phyloP scores from a whole-genome alignment of 768 basidiomycete genomes.

The Astraeus odoratus region DNA sequence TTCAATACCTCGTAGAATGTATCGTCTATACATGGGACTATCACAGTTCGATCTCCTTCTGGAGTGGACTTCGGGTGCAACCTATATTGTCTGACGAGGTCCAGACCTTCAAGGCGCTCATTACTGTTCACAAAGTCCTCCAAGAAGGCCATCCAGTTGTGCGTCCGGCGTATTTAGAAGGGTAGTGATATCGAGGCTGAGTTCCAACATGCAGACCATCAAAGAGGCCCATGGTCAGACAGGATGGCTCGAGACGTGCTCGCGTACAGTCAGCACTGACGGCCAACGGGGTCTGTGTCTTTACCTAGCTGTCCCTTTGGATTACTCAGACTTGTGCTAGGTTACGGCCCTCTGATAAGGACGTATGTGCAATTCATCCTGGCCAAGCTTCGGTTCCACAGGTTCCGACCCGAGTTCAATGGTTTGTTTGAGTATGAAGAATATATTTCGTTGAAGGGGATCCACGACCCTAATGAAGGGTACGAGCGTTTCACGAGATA shows the following conservation, averaged over 20 bases:
- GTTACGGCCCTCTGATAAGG: slow-evolving; percentile 87
- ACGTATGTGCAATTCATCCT: slow-evolving; percentile 96
- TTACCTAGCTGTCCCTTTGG: background rate
- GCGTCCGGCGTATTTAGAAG: slow-evolving; percentile 15
- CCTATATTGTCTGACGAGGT: slow-evolving; percentile 97
- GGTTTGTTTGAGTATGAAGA: slow-evolving; percentile 99
- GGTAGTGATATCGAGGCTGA: slow-evolving; percentile 7
- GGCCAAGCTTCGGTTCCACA: slow-evolving; percentile 93
- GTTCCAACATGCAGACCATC: slow-evolving; percentile 56
- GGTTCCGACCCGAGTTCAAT: slow-evolving; percentile 94
- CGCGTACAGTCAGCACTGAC: slow-evolving; percentile 77
- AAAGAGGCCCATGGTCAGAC: slow-evolving; percentile 97
- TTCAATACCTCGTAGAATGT: slow-evolving; percentile 55
- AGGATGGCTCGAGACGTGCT: slow-evolving; percentile 96
- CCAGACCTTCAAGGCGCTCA: slow-evolving; percentile 96
- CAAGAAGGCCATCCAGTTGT: slow-evolving; percentile 97
- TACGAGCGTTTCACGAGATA: slow-evolving; percentile 31
- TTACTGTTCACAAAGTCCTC: slow-evolving; percentile 94
- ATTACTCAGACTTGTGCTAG: slow-evolving; percentile 33
- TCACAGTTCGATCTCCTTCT: slow-evolving; percentile 94
- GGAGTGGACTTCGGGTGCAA: slow-evolving; percentile 94
- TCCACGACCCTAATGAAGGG: slow-evolving; percentile 99
- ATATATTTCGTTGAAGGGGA: slow-evolving; percentile 93
- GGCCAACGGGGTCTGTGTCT: slow-evolving; percentile 58
- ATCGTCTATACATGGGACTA: slow-evolving; percentile 99